Base-by-base conservation (phyloP, 495 filamentous ascomycete genomes). In the Tuber magnatum region DNA sequence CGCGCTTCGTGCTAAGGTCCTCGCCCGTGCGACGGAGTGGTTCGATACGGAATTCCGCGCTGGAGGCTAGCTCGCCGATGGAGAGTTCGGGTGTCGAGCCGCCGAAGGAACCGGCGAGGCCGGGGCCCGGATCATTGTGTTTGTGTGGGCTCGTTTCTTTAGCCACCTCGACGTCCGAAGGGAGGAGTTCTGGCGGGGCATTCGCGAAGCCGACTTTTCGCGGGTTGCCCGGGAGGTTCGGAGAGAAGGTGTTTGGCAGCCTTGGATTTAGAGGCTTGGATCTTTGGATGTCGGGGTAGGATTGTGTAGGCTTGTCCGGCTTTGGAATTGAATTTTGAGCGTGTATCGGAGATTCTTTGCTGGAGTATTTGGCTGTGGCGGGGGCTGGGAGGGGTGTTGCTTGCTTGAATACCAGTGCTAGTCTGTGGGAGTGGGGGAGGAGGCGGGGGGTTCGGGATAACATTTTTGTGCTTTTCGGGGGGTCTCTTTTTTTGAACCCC, bases 11-110 rank as follows among this genome's bases (percentile, higher is more conserved):
- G 65, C 87, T 85, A 7, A 86, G 85, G 85, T 94, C 92, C 84
- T 99, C 95, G 71, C 92, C 93, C 9, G 85, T 86, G 61, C 95
- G 87, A 73, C 91, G 87, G 74, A 97, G 83, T 6, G 95, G 96
- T 87, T 97, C 93, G 81, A 99, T 89, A 81, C 90, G 92, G 85
- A 98, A 97, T 41, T 88, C 90, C 68, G 90, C 93, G 79, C 93
- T 93, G n/a, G 56, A 65, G 77, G 95, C 89, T 84, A 98, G 90
- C 86, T 97, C 94, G 74, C 95, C 95, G 75, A 98, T 94, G 5
- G 85, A 92, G 71, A 98, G 87, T 74, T 97, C 95, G n/a, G 86
- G 69, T 0, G 48, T 24, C 78, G 84, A 79, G 24, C 74, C 74
- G 56, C 72, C 76, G 44, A 80, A 80, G 65, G 77, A 73, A 39